Percentiles rank a stretch among this genome's conserved stretches.
phyloP scores from a whole-genome alignment of 139 green algal genomes.

The Volvox reticuliferus region DNA sequence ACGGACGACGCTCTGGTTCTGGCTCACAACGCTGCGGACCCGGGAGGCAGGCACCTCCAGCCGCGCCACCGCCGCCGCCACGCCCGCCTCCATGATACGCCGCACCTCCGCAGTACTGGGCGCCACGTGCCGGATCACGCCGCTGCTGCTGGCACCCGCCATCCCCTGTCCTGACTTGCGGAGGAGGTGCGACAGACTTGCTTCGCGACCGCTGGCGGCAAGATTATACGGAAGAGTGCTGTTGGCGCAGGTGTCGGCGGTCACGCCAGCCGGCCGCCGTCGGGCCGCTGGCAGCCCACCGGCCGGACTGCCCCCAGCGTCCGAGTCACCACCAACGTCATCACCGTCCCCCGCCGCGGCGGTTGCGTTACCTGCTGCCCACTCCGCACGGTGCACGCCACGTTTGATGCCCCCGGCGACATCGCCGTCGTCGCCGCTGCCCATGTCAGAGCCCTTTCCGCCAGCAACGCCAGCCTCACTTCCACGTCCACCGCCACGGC shows the following conservation, averaged over 20 bases:
- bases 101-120: conserved; percentile 10
- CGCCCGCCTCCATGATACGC: conserved; percentile 37
- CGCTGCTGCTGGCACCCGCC: neutral
- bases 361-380: neutral
- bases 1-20: conserved; percentile 22
- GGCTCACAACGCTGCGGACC: conserved; percentile 42
- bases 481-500: neutral
- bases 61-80: conserved; percentile 21
- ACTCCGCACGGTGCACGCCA: too few species aligned
- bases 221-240: neutral
- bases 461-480: neutral
- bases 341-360: neutral
- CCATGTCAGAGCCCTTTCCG: neutral
- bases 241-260: neutral
- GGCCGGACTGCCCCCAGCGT: neutral
- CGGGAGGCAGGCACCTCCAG: neutral
- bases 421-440: neutral
- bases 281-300: neutral
- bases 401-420: neutral
- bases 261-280: neutral
- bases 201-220: neutral
- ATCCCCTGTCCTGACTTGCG: too few species aligned
- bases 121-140: neutral
- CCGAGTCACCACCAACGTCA: neutral
- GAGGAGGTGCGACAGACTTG: too few species aligned